phyloP scores from a whole-genome alignment of 139 green algal species.

The Chlamydomonas urium region DNA sequence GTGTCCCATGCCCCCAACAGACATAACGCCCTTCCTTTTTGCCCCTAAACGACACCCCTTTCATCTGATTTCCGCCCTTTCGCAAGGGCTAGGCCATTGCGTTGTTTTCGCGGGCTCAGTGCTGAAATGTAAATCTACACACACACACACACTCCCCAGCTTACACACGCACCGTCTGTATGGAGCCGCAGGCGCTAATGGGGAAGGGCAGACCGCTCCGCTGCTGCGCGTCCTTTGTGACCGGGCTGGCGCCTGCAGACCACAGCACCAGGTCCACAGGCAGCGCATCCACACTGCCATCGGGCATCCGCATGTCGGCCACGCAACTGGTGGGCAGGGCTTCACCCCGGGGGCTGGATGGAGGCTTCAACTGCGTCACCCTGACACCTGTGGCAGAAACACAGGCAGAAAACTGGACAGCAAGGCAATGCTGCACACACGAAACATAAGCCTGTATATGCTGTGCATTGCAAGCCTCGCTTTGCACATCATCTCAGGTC shows the following conservation, averaged over 20 bases:
- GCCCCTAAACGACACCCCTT: no score
- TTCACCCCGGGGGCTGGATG: not conserved
- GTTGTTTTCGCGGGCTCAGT: no score
- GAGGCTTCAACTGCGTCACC: not conserved
- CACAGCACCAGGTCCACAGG: slow-evolving; percentile 80
- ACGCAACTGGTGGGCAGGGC: slow-evolving; percentile 6
- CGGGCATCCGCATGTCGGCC: slow-evolving; percentile 3
- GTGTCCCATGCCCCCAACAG: no score
- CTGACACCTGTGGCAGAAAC: not conserved
- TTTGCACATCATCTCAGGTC: not conserved
- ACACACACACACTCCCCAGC: no score
- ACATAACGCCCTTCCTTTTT: no score
- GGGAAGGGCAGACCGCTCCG: slow-evolving; percentile 65
- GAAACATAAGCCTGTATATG: not conserved
- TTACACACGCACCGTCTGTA: slow-evolving; percentile 55
- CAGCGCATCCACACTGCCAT: not conserved
- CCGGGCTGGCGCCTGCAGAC: slow-evolving; percentile 74
- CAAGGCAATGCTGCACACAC: not conserved
- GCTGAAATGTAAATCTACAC: no score
- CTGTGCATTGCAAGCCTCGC: not conserved
- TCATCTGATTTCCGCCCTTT: no score
- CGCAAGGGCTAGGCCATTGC: no score
- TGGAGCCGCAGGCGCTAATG: slow-evolving; percentile 42
- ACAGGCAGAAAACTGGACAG: not conserved
- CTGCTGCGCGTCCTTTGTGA: slow-evolving; percentile 26